phyloP scores from a whole-genome alignment of 768 basidiomycete genomes.

The Suillus clintonianus region DNA sequence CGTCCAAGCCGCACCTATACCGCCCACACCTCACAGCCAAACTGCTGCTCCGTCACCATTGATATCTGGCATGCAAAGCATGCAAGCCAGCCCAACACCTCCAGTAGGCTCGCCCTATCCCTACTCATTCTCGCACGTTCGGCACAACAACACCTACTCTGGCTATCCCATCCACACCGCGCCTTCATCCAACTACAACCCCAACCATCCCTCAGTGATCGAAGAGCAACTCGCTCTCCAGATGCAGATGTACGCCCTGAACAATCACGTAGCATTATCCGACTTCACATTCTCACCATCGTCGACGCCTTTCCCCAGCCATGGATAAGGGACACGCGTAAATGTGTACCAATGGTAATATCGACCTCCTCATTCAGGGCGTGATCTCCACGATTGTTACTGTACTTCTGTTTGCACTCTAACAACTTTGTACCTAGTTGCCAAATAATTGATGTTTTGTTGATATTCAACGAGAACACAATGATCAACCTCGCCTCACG shows the following conservation, averaged over 20 bases:
- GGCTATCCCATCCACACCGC: constrained; percentile 43
- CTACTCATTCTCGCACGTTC: constrained; percentile 74
- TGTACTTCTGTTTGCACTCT: too few relatives aligned
- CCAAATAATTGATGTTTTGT: too few relatives aligned
- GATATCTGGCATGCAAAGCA: constrained; percentile 51
- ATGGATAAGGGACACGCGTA: too few relatives aligned
- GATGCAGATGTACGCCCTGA: too few relatives aligned
- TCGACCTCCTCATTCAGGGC: too few relatives aligned
- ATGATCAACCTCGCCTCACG: too few relatives aligned
- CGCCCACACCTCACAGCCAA: constrained; percentile 77
- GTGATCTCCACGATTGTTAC: too few relatives aligned
- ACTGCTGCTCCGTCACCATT: constrained; percentile 73
- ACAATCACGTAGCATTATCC: constrained; percentile 60
- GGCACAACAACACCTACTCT: constrained; percentile 47
- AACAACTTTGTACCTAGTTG: too few relatives aligned
- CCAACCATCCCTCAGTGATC: too few relatives aligned
- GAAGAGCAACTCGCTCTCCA: too few relatives aligned
- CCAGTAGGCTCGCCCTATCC: constrained; percentile 78
- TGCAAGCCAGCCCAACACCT: constrained; percentile 54
- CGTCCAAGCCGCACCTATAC: constrained; percentile 77
- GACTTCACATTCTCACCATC: constrained; percentile 81
- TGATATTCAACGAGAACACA: too few relatives aligned
- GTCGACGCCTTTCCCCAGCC: constrained; percentile 68
- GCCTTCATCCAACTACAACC: constrained; percentile 39
- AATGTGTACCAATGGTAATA: too few relatives aligned